These are phyloP conservation scores for Cardiospermum halicacabum DNA, from an alignment of 345 rosid species.

Conservation along the genomic window DNA sequence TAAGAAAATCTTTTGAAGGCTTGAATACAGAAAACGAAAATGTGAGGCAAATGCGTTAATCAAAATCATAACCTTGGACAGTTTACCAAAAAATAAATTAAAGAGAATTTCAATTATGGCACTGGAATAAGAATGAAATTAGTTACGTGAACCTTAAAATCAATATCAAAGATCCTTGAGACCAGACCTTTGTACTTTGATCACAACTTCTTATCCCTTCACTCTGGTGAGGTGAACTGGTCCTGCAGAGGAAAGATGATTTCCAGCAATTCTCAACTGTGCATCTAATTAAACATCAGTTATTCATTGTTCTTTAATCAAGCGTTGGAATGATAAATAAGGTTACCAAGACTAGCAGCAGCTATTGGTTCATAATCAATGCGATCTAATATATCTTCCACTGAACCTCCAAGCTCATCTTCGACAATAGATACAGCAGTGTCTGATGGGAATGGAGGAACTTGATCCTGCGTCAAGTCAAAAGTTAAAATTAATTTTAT, in stretches of 20 bases:
- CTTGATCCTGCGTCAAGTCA: slow-evolving; percentile 74
- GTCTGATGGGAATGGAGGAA: slow-evolving; percentile 96
- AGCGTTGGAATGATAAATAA: slow-evolving; percentile 11
- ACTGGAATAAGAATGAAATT: background rate
- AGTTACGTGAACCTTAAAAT: slow-evolving; percentile 52
- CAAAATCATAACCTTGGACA: slow-evolving; percentile 6
- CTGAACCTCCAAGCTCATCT: slow-evolving; percentile 87
- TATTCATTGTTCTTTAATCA: slow-evolving; percentile 8
- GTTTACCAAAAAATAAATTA: background rate
- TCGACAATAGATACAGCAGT: slow-evolving; percentile 78
- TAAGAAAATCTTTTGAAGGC: slow-evolving; percentile 70
- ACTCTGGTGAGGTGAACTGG: slow-evolving; percentile 92
- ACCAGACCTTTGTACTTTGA: slow-evolving; percentile 98
- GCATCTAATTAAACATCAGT: background rate
- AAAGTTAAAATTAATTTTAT: slow-evolving; percentile 8
- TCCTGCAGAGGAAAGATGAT: slow-evolving; percentile 39
- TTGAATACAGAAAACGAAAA: slow-evolving; percentile 29
- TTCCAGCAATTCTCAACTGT: background rate
- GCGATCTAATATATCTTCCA: slow-evolving; percentile 58
- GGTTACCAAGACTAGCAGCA: slow-evolving; percentile 96
- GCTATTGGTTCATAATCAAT: slow-evolving; percentile 95
- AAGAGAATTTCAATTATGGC: no score
- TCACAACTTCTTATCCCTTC: slow-evolving; percentile 85
- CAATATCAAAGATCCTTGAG: slow-evolving; percentile 94
- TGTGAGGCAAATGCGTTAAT: background rate